phyloP scores from a whole-genome alignment of 176 grass and related monocot genomes.

The bread wheat (Triticum aestivum) region DNA sequence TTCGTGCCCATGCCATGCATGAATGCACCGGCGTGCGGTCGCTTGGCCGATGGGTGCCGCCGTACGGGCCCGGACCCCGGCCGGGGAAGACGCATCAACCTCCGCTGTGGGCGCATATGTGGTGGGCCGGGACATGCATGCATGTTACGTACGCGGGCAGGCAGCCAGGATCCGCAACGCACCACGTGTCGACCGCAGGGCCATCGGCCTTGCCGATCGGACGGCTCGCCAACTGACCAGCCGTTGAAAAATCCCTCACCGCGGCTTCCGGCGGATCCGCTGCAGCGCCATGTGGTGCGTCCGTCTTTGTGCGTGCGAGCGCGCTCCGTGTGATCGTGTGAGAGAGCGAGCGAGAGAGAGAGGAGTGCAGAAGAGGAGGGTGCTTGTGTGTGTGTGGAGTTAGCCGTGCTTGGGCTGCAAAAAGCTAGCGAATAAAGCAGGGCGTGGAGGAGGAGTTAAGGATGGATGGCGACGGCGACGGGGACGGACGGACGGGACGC shows the following conservation, averaged over 20 bases:
- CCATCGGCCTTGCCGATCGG: neutral
- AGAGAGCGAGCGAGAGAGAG: neutral
- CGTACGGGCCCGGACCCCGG: neutral
- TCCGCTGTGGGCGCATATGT: neutral
- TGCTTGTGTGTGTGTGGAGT: neutral
- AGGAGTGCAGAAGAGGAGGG: neutral
- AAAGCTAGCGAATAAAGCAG: conserved; percentile 21
- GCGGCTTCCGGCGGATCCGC: neutral
- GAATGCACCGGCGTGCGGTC: neutral
- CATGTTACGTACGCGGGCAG: neutral
- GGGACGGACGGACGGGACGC: neutral
- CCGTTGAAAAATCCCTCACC: neutral
- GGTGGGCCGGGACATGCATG: neutral
- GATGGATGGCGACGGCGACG: conserved; percentile 8
- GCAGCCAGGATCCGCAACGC: neutral
- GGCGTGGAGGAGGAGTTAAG: neutral
- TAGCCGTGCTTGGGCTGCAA: neutral
- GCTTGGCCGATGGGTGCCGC: neutral
- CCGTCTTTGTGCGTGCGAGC: neutral
- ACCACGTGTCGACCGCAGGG: neutral
- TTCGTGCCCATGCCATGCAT: neutral
- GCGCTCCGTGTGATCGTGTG: neutral
- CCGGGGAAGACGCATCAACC: neutral
- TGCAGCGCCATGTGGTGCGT: neutral
- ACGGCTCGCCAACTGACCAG: neutral